Evolutionary conservation across 108 stramenopile genomes (phyloP), one percentile per base, ranked within the genome.

Genomic region (Halocafeteria seosinensis): DNA sequence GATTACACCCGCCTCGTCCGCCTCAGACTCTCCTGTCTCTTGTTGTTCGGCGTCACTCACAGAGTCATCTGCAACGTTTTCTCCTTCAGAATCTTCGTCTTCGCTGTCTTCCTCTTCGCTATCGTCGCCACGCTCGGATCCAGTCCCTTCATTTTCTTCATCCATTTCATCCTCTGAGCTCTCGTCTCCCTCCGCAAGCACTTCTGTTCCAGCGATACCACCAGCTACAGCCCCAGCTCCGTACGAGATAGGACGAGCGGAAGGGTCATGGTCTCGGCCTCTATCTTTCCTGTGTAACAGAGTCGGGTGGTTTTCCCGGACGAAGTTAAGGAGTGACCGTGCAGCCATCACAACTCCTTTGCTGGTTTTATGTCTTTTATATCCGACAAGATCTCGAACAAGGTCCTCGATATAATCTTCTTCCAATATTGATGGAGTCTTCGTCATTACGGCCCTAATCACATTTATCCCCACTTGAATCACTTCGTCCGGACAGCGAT

Each of bases 381-480:
- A 93, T 30, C 81, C 87, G 2, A 88, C 90, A 66, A 98, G 72
- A 75, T 98, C 96, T 67, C 90, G 75, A n/a, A 83, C 86, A 63
- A 95, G 88, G 35, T 86, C 92, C 69, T 89, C 90, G 35, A 89
- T 82, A 62, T 88, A 93, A 59, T 89, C 88, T 37, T 79, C 77
- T 29, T 82, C 76, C 50, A 94, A 71, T 0, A 88, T 71, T 27
- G 87, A 72, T 1, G 96, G 96, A 12, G 87, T 83, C n/a, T 92
- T 69, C 6, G 70, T 61, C 62, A 84, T 77, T 66, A 98, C 84
- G 38, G 91, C 92, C 21, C 90, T 78, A 38, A 82, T 72, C n/a
- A 89, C 78, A 72, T 95, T 95, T 67, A 98, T 90, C 2, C 96
- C 96, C 5, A 98, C 87, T 3, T 92, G 89, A 84, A 98, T 92